Evolutionary conservation across 2,329 filamentous ascomycete genomes (phyloP), one percentile per base, ranked within the genome.

Genomic region (Microcera coccophila): DNA sequence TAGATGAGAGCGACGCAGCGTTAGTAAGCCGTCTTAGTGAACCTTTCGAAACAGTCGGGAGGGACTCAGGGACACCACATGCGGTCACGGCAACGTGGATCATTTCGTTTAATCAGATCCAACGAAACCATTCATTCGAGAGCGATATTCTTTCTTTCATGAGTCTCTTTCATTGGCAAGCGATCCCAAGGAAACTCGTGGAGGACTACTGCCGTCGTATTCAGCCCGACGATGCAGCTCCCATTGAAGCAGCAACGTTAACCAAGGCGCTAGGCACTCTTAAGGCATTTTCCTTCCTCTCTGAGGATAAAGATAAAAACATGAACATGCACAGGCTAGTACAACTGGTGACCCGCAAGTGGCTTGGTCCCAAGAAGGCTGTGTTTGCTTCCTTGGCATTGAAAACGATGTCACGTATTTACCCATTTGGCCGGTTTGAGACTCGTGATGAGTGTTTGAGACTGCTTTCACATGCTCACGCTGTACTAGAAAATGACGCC

Each of bases 261-360:
- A 29, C 21, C 14, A 48, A 53, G 33, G 53, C 56, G 4, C 29
- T 64, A 2, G 60, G 59, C 1, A 9, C 50, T 7, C 48, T 66
- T 0, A 63, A 60, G 18, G 61, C 61, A 2, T 65, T 63, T 15
- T 63, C 58, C 8, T 60, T 64, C 19, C 36, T 63, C 0, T 42
- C 38, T 0, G 48, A 54, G 24, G 52, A 48, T 15, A 52, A 46
- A 1, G 41, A 26, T 1, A 31, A 49, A 0, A 38, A 29, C 5
- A 42, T 61, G 3, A 42, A 60, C 8, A 62, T 68, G 54, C 64
- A 68, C 38, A 58, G 61, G 1, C 60, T 68, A 0, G 53, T 68
- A 0, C 65, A 68, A 11, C 36, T 67, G 5, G 58, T 61, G 0
- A 64, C 62, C 0, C 54, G 45, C 4, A 59, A 54, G 26, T 67